A percentile compares a stretch with the other conserved stretches of the same genome.
phyloP scores from a whole-genome alignment of 257 asterid species.

The Hygrophila difformis region DNA sequence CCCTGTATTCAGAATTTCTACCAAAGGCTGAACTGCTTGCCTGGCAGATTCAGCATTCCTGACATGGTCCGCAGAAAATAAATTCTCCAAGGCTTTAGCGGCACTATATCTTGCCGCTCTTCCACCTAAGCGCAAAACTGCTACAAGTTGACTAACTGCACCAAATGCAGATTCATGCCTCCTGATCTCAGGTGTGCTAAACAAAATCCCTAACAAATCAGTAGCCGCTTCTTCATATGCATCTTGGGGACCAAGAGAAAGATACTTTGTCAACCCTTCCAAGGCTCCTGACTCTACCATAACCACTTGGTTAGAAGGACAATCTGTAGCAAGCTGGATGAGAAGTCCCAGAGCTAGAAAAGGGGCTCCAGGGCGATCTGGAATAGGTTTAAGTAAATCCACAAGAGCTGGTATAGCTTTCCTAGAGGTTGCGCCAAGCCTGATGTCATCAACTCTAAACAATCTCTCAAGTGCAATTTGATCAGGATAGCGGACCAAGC shows the following conservation, averaged over 20 bases:
- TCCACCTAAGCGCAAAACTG: conserved; percentile 95
- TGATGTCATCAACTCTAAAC: conserved; percentile 94
- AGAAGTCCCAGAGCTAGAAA: conserved; percentile 83
- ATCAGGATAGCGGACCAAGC: conserved; percentile 78
- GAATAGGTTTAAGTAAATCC: conserved; percentile 93
- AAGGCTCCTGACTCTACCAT: conserved; percentile 98
- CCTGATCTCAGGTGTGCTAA: conserved; percentile 92
- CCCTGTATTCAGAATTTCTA: conserved; percentile 84
- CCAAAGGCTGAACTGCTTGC: conserved; percentile 97
- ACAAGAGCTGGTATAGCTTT: conserved; percentile 98
- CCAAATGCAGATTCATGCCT: conserved; percentile 95
- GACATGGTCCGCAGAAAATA: conserved; percentile 92
- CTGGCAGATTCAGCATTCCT: conserved; percentile 91
- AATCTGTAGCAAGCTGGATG: conserved; percentile 80
- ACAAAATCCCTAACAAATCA: conserved; percentile 85
- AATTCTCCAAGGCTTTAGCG: conserved; percentile 90
- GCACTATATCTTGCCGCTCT: conserved; percentile 96
- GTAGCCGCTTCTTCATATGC: conserved; percentile 98
- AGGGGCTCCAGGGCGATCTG: conserved; percentile 99
- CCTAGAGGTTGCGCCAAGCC: conserved; percentile 93
- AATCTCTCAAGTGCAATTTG: conserved; percentile 92
- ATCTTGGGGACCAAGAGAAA: conserved; percentile 92
- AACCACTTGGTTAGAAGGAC: conserved; percentile 73
- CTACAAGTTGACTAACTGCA: conserved; percentile 92
- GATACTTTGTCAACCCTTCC: conserved; percentile 91